Evolutionary conservation across 495 filamentous ascomycete species (phyloP).

Genomic region (Lepidopterella palustris): DNA sequence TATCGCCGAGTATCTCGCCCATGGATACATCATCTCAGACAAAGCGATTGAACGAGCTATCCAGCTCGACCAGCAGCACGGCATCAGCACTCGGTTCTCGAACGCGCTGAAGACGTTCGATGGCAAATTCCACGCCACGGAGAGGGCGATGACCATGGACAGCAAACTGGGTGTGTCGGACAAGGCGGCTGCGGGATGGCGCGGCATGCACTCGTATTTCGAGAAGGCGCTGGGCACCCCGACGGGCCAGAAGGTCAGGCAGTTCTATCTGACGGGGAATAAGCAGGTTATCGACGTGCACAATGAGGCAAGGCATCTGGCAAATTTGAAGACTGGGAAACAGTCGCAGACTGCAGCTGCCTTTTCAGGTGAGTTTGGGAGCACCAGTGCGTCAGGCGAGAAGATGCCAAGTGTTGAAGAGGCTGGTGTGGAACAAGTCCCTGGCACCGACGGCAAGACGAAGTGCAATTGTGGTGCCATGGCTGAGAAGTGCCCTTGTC

Average conservation of each 20-base stretch:
- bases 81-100: conserved; percentile 71
- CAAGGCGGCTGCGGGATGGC: conserved; percentile 57
- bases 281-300: conserved; percentile 92
- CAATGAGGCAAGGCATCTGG: conserved; percentile 76
- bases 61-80: conserved; percentile 83
- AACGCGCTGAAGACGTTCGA: conserved; percentile 68
- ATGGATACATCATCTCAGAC: conserved; percentile 86
- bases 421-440: conserved; percentile 28
- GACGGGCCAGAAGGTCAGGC: conserved; percentile 74
- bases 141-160: conserved; percentile 68
- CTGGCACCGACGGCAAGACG: conserved; percentile 35
- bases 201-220: conserved; percentile 72
- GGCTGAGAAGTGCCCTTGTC: conserved; percentile 37
- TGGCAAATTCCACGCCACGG: conserved; percentile 68
- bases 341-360: conserved; percentile 16
- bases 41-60: conserved; percentile 78
- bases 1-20: conserved; percentile 88
- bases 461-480: conserved; percentile 42
- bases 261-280: conserved; percentile 74
- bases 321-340: conserved; percentile 75
- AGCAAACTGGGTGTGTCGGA: conserved; percentile 64
- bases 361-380: neutral
- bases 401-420: conserved; percentile 17
- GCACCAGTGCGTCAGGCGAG: conserved; percentile 5
- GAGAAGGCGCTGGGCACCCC: conserved; percentile 83